Conservation (phyloP, 139 green algal species). For the Pedinophyceae sp. region DNA sequence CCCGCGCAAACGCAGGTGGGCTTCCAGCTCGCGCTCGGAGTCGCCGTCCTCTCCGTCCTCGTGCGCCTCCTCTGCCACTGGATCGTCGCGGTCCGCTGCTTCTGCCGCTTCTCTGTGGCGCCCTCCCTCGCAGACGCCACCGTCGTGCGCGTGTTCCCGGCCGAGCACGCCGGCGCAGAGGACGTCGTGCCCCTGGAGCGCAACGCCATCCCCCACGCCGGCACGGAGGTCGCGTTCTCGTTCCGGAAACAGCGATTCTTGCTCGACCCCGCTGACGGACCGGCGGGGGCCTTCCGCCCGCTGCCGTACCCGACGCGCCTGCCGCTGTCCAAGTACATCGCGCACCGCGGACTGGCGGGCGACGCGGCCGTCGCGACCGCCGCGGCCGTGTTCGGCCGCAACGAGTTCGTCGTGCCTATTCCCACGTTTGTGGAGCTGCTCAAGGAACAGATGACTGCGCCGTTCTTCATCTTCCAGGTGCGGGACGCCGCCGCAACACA, state of each 20-base stretch:
- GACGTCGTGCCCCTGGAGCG: conserved; percentile 43
- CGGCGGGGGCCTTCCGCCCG: conserved; percentile 35
- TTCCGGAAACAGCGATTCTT: conserved; percentile 64
- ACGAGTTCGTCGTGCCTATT: conserved; percentile 55
- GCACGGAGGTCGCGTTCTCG: conserved; percentile 46
- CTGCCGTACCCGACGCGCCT: conserved; percentile 35
- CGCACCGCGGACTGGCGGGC: too few relatives aligned
- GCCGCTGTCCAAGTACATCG: conserved; percentile 3
- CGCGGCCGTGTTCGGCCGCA: conserved; percentile 44
- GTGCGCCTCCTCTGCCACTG: not conserved
- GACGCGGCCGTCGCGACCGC: conserved; percentile 16
- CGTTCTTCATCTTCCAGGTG: conserved; percentile 85
- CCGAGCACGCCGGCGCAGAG: conserved; percentile 33
- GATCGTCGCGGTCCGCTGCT: not conserved
- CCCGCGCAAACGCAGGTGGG: too few relatives aligned
- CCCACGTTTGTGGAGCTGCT: conserved; percentile 56
- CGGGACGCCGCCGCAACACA: conserved; percentile 1
- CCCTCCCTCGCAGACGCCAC: not conserved
- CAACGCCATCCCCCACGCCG: conserved; percentile 9
- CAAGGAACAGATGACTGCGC: conserved; percentile 82
- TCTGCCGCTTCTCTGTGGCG: not conserved
- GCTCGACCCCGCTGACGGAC: conserved; percentile 24
- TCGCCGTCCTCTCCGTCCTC: not conserved
- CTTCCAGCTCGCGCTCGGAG: not conserved
- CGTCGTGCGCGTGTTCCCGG: conserved; percentile 34